Evolutionary conservation across 83 land plant genomes (phyloP), one percentile per base, ranked within the genome.

Genomic region (Diphasiastrum complanatum): DNA sequence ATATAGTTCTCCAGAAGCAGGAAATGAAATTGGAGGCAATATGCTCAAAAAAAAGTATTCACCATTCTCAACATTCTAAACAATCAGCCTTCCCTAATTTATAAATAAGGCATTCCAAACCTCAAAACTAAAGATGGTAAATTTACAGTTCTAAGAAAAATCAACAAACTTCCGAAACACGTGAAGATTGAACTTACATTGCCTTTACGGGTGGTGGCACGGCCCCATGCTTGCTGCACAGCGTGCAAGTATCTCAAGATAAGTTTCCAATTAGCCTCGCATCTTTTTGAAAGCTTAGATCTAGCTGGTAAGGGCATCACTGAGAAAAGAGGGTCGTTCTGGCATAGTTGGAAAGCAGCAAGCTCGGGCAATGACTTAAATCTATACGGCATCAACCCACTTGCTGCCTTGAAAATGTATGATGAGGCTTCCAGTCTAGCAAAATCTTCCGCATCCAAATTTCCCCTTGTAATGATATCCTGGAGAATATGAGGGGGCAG

Each of bases 251-350:
- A 82, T 60, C 90, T 65, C 64, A 85, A 41, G 5, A 83, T 72
- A n/a, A 76, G 66, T 72, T 85, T 85, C 86, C 90, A 85, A 41
- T 77, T 85, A 62, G 71, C 81, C 33, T 33, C 30, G 59, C 86
- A 85, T 36, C 84, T 61, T 19, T 70, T 71, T 26, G 79, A 45
- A 10, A 85, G 73, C 59, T 72, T 75, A 0, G 29, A 58, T 33
- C 68, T 58, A 3, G 67, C 68, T 16, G 46, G 30, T 46, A 19
- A 20, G n/a, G 76, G 33, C 76, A 85, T 60, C 20, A 65, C 62
- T 11, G 61, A 47, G 56, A 71, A 82, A 20, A 80, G 53, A 18
- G 54, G 18, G 43, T 79, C 71, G 0, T 65, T 59, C 24, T 34
- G 47, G 35, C 86, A 82, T 4, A 73, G 61, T 66, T 73, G 74